Evolutionary conservation across 768 basidiomycete genomes (phyloP).

Genomic region (Tubosaeta sp.): DNA sequence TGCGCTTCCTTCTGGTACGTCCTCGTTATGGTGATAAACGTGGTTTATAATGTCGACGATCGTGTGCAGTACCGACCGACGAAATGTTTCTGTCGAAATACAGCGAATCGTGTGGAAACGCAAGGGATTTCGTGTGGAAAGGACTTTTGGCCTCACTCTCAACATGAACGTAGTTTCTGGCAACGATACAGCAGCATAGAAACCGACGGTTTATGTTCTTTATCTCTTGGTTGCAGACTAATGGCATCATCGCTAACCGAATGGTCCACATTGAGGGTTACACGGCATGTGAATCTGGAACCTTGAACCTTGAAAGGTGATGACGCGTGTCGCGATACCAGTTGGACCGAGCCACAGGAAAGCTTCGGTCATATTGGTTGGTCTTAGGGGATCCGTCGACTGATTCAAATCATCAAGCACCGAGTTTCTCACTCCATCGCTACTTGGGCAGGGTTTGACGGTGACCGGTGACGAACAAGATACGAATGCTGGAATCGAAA

Average conservation of each 20-base stretch:
- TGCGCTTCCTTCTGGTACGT: conserved; percentile 49
- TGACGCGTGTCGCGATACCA: no score
- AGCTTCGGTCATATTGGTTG: no score
- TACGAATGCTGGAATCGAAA: no score
- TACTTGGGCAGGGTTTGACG: no score
- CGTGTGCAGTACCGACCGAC: conserved; percentile 44
- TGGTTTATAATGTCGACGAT: neutral
- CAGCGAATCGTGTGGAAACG: conserved; percentile 72
- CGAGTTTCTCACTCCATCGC: no score
- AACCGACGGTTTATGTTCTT: neutral
- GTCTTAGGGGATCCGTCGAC: no score
- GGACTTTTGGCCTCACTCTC: conserved; percentile 43
- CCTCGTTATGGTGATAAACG: neutral
- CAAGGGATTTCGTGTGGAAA: conserved; percentile 73
- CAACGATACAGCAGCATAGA: neutral
- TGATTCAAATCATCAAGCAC: no score
- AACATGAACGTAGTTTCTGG: conserved; percentile 9
- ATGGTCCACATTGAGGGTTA: neutral
- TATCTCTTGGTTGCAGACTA: neutral
- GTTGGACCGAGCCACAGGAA: no score
- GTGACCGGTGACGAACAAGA: no score
- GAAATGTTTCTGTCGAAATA: conserved; percentile 78
- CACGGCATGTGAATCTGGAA: no score
- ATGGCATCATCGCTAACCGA: neutral
- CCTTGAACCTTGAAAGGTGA: no score